Base-by-base conservation (phyloP, 2,329 filamentous ascomycete species). In the Ceratocystis smalleyi region DNA sequence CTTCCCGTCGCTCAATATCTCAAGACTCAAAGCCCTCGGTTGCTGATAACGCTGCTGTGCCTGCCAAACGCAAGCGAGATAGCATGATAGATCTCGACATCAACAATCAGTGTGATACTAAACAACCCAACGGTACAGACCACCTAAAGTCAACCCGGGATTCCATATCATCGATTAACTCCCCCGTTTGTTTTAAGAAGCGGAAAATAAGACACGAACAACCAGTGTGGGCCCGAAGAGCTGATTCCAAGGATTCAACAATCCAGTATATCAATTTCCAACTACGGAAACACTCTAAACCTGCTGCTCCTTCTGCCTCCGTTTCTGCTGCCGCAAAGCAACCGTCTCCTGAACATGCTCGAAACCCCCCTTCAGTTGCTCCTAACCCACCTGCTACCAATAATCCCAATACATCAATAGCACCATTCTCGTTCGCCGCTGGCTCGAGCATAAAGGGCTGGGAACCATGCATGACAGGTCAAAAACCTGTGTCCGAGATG, bases 401-500 rank as follows among this genome's bases (percentile, higher is more conserved):
- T n/a, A 32, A 35, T 59, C n/a, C 51, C 22, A 63, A 32, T n/a
- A 30, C 54, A 30, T 12, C 51, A 4, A 47, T n/a, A 30, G 62
- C 17, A 8, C 12, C 47, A 19, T 10, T 40, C 10, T 51, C 40
- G 17, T 32, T 49, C 5, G 32, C 51, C 8, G 27, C 62, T 24
- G 65, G 35, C 2, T 45, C 59, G 54, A 19, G 69, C 70, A 72
- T 85, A 2, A 81, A 81, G 0, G 76, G 79, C 0, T 87, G 85
- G 84, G 85, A 88, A 69, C 75, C 79, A 27, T 83, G 85, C 43
- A 85, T 95, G 59, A 86, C 84, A 1, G 84, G 87, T 59, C 77
- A 82, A 8, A 83, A 84, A 66, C 88, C 88, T 0, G 81, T 84
- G 64, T 88, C 94, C 69, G 85, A 91, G 67, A 75, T 94, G 10